phyloP scores from a whole-genome alignment of 805 yeast genomes.

The Crinitomyces ghanaensis region DNA sequence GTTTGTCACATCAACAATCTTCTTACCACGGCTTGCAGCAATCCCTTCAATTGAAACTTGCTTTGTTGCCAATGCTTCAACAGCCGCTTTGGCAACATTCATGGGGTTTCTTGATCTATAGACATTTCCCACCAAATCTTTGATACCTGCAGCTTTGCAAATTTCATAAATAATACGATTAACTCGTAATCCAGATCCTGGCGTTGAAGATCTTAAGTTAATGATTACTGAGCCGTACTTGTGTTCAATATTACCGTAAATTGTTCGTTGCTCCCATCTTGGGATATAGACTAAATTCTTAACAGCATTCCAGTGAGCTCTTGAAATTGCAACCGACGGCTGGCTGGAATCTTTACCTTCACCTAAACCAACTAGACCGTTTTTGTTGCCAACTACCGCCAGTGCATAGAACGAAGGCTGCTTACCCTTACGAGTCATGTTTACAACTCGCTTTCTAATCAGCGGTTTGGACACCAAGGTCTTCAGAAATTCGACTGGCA shows the following conservation, averaged over 20 bases:
- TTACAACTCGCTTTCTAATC: slow-evolving; percentile 57
- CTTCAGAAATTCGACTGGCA: slow-evolving; percentile 44
- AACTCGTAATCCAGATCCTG: slow-evolving; percentile 88
- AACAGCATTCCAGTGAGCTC: slow-evolving; percentile 91
- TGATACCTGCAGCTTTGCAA: slow-evolving; percentile 87
- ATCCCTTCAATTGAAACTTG: slow-evolving; percentile 79
- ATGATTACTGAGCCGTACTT: slow-evolving; percentile 82
- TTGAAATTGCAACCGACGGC: slow-evolving; percentile 58
- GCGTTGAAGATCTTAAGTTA: slow-evolving; percentile 73
- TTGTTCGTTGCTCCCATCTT: slow-evolving; percentile 83
- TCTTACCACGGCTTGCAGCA: slow-evolving; percentile 88
- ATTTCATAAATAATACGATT: slow-evolving; percentile 84
- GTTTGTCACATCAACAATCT: slow-evolving; percentile 84
- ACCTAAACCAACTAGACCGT: slow-evolving; percentile 91
- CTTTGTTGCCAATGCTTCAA: slow-evolving; percentile 64
- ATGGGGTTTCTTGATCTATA: slow-evolving; percentile 87
- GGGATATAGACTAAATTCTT: slow-evolving; percentile 74
- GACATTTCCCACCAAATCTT: slow-evolving; percentile 84
- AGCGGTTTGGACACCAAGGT: slow-evolving; percentile 43
- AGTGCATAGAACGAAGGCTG: slow-evolving; percentile 71
- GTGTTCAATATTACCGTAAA: slow-evolving; percentile 69
- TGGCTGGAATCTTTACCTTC: slow-evolving; percentile 84
- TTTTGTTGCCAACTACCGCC: slow-evolving; percentile 84
- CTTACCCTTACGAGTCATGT: slow-evolving; percentile 89
- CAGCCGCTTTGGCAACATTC: slow-evolving; percentile 84